These are phyloP conservation scores for Daldinia vernicosa DNA, from an alignment of 495 filamentous ascomycete genomes.

Conservation along the genomic window DNA sequence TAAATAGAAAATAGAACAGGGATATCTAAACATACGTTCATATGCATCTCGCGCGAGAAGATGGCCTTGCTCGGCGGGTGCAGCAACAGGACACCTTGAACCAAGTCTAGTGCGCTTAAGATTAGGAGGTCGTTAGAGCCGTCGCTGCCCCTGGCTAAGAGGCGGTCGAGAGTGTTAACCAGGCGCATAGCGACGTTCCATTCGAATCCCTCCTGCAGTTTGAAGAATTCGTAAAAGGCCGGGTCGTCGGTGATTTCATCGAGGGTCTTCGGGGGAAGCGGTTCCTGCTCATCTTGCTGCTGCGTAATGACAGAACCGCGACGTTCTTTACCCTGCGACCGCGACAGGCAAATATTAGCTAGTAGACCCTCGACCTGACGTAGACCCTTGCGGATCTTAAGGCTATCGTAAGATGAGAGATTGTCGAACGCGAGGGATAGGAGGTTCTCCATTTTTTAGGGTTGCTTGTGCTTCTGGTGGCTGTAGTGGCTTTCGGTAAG, in stretches of 20 bases:
- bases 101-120: constrained; percentile 84
- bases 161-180: constrained; percentile 84
- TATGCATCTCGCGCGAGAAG: constrained; percentile 89
- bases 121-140: constrained; percentile 90
- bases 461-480: neutral
- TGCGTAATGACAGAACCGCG: constrained; percentile 82
- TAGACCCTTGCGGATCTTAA: constrained; percentile 91
- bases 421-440: constrained; percentile 95
- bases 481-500: constrained; percentile 1
- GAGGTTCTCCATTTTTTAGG: constrained; percentile 80
- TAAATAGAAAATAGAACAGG: neutral
- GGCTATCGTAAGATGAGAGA: constrained; percentile 88
- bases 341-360: constrained; percentile 91
- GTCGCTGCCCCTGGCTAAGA: constrained; percentile 80
- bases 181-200: constrained; percentile 95
- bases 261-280: constrained; percentile 66
- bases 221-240: constrained; percentile 95
- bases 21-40: constrained; percentile 71
- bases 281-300: constrained; percentile 64
- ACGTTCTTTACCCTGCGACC: constrained; percentile 71
- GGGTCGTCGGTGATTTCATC: constrained; percentile 79
- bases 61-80: constrained; percentile 91
- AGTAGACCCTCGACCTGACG: constrained; percentile 95
- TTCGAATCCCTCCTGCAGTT: constrained; percentile 94
- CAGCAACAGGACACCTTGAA: constrained; percentile 88